Evolutionary conservation across 2,329 filamentous ascomycete species (phyloP), one percentile per base, ranked within the genome.

Genomic region (Colletotrichum falcatum): DNA sequence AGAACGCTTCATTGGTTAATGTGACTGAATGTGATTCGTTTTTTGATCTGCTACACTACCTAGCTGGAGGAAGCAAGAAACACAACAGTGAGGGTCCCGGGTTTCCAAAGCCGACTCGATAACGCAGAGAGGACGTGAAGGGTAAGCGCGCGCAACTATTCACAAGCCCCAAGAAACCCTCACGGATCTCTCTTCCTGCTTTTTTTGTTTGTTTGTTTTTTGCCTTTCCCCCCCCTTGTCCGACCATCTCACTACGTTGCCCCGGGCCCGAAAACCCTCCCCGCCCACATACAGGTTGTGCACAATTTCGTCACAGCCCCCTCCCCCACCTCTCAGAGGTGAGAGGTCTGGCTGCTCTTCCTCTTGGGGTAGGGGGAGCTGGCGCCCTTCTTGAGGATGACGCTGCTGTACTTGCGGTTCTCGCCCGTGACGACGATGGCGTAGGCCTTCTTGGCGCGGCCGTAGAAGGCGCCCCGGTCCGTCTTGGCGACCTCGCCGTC

Each of bases 331-430:
- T n/a, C n/a, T 46, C 44, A 46, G 44, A 46, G 44, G 44, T 46
- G 44, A 23, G 44, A 46, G 9, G 44, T 46, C 44, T 46, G 44
- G 44, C 23, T 46, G 44, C 44, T 46, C 44, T 46, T 46, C 44
- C 44, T 46, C 44, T 46, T 46, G 1, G 44, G 44, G 44, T 23
- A 46, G 8, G 9, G 44, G n/a, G 44, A 46, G 44, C 44, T 46
- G 44, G 20, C 51, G 4, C 67, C 67, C 64, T 70, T 70, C 64
- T 70, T 70, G 46, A 70, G n/a, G 18, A 70, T 70, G 0, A 70
- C 58, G 49, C 66, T 70, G 12, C 67, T 64, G 2, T 67, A 70
- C 58, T 70, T 70, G 35, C 67, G 66, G 28, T 64, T 70, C 58
- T 70, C 67, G 5, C 67, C 67, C 18, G 67, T 70, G 12, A 64